Evolutionary conservation across 345 rosid genomes (phyloP).

Genomic region (Barbarea vulgaris): DNA sequence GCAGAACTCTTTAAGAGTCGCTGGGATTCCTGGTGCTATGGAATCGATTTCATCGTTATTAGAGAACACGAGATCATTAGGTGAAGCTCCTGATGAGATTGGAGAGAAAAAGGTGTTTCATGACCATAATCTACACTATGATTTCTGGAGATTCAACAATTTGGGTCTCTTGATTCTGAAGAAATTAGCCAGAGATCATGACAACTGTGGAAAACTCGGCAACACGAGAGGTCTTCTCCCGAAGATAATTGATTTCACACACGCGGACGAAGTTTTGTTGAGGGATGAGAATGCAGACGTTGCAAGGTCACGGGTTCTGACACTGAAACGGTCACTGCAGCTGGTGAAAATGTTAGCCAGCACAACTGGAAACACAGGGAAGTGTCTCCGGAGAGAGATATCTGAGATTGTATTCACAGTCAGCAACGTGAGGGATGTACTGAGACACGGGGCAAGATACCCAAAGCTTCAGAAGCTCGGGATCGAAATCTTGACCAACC

Average conservation of each 20-base stretch:
- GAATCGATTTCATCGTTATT: conserved; percentile 87
- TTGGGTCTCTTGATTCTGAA: conserved; percentile 81
- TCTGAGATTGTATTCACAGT: conserved; percentile 89
- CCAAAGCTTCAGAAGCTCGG: conserved; percentile 71
- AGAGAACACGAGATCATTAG: conserved; percentile 56
- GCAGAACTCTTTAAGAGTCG: conserved; percentile 77
- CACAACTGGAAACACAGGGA: conserved; percentile 76
- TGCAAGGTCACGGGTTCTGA: conserved; percentile 56
- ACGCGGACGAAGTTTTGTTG: conserved; percentile 53
- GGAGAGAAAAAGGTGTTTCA: conserved; percentile 60
- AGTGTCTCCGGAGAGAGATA: conserved; percentile 72
- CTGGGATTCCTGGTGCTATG: conserved; percentile 91
- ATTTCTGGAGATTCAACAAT: conserved; percentile 77
- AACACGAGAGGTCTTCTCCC: conserved; percentile 90
- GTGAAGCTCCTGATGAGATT: conserved; percentile 65
- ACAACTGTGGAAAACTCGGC: conserved; percentile 93
- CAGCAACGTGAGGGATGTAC: conserved; percentile 75
- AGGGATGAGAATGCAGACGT: conserved; percentile 48
- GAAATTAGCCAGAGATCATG: conserved; percentile 83
- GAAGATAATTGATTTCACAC: conserved; percentile 77
- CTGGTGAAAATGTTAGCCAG: conserved; percentile 81
- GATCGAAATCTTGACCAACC: conserved; percentile 69
- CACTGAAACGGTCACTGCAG: conserved; percentile 76
- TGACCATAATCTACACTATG: conserved; percentile 58
- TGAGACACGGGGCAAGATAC: conserved; percentile 66